phyloP scores from a whole-genome alignment of 176 grass and related monocot genomes.

The Alopecurus myosuroides region DNA sequence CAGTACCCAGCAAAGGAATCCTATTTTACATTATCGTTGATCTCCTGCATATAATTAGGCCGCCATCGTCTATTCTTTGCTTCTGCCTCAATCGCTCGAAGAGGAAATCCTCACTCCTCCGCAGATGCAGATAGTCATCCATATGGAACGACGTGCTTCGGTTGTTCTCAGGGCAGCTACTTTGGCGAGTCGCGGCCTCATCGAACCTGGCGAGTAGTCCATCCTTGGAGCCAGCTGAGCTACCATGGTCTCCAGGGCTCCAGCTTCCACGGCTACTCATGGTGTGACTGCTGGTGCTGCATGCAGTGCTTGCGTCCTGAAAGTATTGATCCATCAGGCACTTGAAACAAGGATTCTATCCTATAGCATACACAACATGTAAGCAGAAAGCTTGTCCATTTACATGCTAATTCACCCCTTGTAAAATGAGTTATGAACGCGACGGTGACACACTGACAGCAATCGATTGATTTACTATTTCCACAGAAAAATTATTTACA shows the following conservation, averaged over 20 bases:
- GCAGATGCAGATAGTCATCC: slow-evolving; percentile 72
- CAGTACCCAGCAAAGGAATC: background rate
- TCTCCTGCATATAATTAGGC: slow-evolving; percentile 59
- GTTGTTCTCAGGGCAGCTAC: slow-evolving; percentile 23
- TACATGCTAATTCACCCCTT: background rate
- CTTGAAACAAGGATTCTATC: background rate
- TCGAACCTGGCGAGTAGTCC: slow-evolving; percentile 28
- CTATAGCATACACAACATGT: background rate
- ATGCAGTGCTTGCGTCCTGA: slow-evolving; percentile 48
- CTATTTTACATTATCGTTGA: slow-evolving; percentile 36
- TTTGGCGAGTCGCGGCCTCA: slow-evolving; percentile 6
- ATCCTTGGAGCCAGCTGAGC: slow-evolving; percentile 24
- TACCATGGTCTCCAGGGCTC: slow-evolving; percentile 48
- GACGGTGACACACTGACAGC: background rate
- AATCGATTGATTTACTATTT: background rate
- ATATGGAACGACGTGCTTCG: slow-evolving; percentile 40
- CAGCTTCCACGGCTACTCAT: slow-evolving; percentile 71
- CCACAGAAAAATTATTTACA: background rate
- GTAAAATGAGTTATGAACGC: background rate
- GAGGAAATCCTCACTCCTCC: slow-evolving; percentile 46
- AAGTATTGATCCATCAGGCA: slow-evolving; percentile 4
- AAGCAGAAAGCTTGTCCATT: background rate
- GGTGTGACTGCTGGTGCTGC: slow-evolving; percentile 24
- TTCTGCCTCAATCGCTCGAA: slow-evolving; percentile 63
- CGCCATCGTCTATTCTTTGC: slow-evolving; percentile 54